These are phyloP conservation scores for Chytridium lagenaria DNA, from an alignment of 371 early-diverging fungal species.

Conservation along the genomic window DNA sequence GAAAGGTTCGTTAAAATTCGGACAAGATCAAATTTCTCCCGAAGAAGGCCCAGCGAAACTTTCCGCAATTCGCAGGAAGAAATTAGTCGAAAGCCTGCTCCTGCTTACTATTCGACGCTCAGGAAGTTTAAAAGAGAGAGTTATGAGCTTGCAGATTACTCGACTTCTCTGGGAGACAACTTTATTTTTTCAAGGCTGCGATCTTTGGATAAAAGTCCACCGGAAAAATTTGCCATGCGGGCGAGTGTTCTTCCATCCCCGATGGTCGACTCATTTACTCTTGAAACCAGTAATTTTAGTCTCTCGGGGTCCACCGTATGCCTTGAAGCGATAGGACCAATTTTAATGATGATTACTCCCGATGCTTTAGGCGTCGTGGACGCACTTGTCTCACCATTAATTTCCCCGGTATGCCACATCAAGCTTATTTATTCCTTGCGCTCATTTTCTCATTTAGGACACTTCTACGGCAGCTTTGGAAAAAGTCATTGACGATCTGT, in stretches of 20 bases:
- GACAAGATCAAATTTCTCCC: not conserved
- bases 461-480: not conserved
- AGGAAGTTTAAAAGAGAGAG: not conserved
- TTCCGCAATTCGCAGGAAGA: not conserved
- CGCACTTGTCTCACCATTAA: not conserved
- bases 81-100: not conserved
- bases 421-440: not conserved
- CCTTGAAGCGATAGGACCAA: conserved; percentile 12
- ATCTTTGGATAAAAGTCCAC: not conserved
- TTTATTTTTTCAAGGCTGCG: not conserved
- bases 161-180: not conserved
- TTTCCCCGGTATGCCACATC: not conserved
- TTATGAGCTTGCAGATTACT: not conserved
- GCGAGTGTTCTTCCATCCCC: not conserved
- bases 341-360: not conserved
- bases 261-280: not conserved
- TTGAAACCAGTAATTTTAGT: conserved; percentile 1
- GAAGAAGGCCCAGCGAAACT: not conserved
- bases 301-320: not conserved
- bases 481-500: not conserved
- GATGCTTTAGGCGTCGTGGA: not conserved
- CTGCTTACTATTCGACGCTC: not conserved
- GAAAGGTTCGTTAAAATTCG: not conserved
- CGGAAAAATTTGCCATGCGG: not conserved
- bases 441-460: not conserved